Evolutionary conservation across 2,329 filamentous ascomycete genomes (phyloP), one percentile per base, ranked within the genome.

Genomic region (Ophiostoma quercus): DNA sequence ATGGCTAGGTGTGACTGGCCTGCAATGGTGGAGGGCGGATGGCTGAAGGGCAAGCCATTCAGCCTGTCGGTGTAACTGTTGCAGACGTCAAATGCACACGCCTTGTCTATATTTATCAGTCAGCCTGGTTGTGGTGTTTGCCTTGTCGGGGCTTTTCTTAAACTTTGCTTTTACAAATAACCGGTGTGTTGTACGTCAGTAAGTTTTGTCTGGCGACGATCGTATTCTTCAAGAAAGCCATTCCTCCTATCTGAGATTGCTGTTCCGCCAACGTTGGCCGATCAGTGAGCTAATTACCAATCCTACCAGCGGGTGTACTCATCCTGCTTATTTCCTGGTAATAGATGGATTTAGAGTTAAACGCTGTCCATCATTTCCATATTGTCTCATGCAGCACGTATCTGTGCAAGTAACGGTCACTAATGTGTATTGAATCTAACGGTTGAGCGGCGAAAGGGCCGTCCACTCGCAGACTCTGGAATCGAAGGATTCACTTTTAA

Each of bases 61-160:
- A 54, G 47, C 47, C 47, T 54, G 47, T 25, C 47, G 47, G 47
- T 54, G 47, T 22, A n/a, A 25, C 51, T 57, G 43, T 57, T 9
- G n/a, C 51, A 22, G 19, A 57, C n/a, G 51, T 57, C 51, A 57
- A 54, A 57, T 25, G 51, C n/a, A 57, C 51, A 57, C 51, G 51
- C 51, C 51, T 57, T 25, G 22, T 57, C 51, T 57, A 25, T 57
- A 25, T 51, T 51, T 57, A 25, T 25, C 51, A 54, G 51, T 54
- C 51, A 22, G 51, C 51, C 51, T 25, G 8, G 8, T 25, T 25
- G 51, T 9, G 19, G n/a, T 54, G 22, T 54, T 54, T 25, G 51
- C n/a, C 51, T 54, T 54, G 51, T 12, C 51, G 7, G 22, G 51
- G 51, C 43, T 51, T n/a, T n/a, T 51, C 16, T 11, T 41, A 6